Percentiles rank a stretch among this genome's conserved stretches.
phyloP scores from a whole-genome alignment of 2,329 filamentous ascomycete genomes.

The Drechslerella stenobrocha region DNA sequence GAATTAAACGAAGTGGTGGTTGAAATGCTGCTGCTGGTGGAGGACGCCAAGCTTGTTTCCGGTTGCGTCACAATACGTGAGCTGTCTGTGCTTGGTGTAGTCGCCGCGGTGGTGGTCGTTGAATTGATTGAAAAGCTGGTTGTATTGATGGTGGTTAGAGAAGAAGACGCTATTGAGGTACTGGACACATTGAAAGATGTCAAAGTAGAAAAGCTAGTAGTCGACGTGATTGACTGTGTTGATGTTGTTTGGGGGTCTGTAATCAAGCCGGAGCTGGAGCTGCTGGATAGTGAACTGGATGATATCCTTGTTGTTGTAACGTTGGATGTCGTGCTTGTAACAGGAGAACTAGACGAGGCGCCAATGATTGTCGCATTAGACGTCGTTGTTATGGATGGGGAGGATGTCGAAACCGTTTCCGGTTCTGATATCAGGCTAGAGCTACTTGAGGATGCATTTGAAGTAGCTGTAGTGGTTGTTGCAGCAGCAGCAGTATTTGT shows the following conservation, averaged over 20 bases:
- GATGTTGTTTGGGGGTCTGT: not conserved
- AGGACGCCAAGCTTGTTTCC: no score
- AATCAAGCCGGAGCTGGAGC: not conserved
- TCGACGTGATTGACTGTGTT: not conserved
- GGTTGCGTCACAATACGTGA: not conserved
- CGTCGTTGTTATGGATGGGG: no score
- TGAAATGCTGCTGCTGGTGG: not conserved
- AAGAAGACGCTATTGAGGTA: not conserved
- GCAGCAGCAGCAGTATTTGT: not conserved
- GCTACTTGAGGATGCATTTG: not conserved
- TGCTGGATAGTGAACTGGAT: no score
- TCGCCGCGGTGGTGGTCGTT: not conserved
- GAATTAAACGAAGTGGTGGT: not conserved
- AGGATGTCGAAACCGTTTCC: not conserved
- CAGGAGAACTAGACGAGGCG: no score
- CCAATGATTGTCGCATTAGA: no score
- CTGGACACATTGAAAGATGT: constrained; percentile 1
- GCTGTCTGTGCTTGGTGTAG: not conserved
- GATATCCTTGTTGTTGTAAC: no score
- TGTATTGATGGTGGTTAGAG: not conserved
- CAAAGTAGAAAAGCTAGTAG: not conserved
- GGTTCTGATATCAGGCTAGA: constrained; percentile 1
- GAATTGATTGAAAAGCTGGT: not conserved
- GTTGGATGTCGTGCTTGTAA: no score
- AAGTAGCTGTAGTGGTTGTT: not conserved